Base-by-base conservation (phyloP, 768 basidiomycete species). In the Mrakia gelida region DNA sequence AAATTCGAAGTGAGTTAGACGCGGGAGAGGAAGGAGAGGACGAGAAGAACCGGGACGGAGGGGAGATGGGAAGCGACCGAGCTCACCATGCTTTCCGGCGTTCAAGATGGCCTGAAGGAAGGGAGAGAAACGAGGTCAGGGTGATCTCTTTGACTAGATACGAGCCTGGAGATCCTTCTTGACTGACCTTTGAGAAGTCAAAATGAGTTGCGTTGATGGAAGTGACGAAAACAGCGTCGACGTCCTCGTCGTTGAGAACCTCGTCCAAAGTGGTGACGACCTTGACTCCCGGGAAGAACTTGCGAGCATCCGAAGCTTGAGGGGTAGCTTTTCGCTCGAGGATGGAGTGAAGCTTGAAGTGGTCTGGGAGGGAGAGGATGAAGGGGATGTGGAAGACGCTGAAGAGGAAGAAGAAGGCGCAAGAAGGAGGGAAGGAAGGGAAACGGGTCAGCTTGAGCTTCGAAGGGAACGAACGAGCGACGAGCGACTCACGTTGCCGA, bases 301-400 rank as follows among this genome's bases (percentile, higher is more conserved):
- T 89, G 30, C 89, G 86, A 0, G 92, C 88, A 82, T 90, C 91
- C 54, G 91, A 90, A 9, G 89, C 89, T 43, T 87, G 85, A 0
- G 87, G 83, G 45, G 85, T 82, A 0, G 92, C 91, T 81, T 90
- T 90, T 73, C 92, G 88, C 83, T 92, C 90, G 77, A 93, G 86
- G 70, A 93, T 90, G n/a, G 92, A 88, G 80, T 90, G 87, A 52
- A 94, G 88, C 13, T 85, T 88, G 86, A 92, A 93, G 71, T 89
- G 84, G 34, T 91, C 86, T 0, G 92, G 90, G 28, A 91, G 86
- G 3, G 91, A 89, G 75, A 91, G 88, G 76, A 95, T 85, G 83
- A 93, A 91, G 0, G 93, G 93, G 76, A 90, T 81, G 83, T 95
- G 93, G 85, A 95, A 94, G 3, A 91, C 91, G 59, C 91, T 85